Conservation (phyloP, 345 rosid genomes). For the Turnera subulata region DNA sequence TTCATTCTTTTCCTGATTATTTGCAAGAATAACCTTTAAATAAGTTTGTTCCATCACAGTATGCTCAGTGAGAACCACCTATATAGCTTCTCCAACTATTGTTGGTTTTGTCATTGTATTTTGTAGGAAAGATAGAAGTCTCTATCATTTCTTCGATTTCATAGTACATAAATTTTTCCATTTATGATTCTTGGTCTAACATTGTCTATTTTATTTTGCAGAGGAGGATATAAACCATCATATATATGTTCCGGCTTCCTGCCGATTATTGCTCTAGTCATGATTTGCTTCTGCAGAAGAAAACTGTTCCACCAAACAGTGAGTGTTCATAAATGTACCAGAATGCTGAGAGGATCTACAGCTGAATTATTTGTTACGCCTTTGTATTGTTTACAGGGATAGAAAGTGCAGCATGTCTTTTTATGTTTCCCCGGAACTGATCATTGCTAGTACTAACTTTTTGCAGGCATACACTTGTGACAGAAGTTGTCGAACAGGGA, state of each 20-base stretch:
- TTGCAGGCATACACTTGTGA: too few relatives aligned
- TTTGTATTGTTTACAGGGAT: too few relatives aligned
- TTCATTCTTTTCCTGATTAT: not conserved
- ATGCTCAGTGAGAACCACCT: not conserved
- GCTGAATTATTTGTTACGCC: too few relatives aligned
- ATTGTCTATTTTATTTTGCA: not conserved
- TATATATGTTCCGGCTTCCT: not conserved
- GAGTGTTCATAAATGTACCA: too few relatives aligned
- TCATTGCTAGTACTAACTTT: too few relatives aligned
- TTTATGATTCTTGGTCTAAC: too few relatives aligned
- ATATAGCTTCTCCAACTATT: not conserved
- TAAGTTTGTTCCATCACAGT: not conserved
- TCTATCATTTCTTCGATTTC: not conserved
- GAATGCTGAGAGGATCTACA: too few relatives aligned
- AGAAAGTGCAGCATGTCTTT: too few relatives aligned
- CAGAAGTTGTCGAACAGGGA: too few relatives aligned
- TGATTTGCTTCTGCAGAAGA: not conserved
- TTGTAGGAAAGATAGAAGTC: not conserved
- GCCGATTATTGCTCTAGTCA: constrained; percentile 6
- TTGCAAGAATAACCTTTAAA: not conserved
- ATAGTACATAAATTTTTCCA: too few relatives aligned
- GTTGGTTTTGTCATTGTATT: not conserved
- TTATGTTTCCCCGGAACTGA: too few relatives aligned
- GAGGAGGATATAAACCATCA: constrained; percentile 6
- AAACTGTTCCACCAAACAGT: not conserved